Evolutionary conservation across 306 rosid genomes (phyloP).

Genomic region (Cyclanthera cordifolia): DNA sequence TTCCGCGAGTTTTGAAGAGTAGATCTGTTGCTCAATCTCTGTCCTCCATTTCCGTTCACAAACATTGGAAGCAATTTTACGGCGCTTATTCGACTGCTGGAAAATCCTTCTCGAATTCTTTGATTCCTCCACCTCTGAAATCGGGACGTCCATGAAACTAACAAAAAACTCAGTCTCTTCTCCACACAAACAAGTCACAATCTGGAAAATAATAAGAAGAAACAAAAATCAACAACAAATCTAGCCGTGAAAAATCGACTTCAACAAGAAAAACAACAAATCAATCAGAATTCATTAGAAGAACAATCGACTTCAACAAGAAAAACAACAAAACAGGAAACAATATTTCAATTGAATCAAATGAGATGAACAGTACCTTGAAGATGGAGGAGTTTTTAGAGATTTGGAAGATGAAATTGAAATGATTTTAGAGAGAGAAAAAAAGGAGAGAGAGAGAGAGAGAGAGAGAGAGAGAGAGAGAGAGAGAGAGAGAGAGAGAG

Average conservation of each 20-base stretch:
- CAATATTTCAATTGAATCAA: background rate
- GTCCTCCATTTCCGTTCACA: constrained; percentile 52
- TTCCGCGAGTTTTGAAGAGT: constrained; percentile 47
- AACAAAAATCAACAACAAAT: background rate
- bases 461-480: background rate
- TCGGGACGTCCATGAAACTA: background rate
- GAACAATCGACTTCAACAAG: background rate
- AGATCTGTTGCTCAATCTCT: constrained; percentile 51
- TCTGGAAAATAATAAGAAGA: background rate
- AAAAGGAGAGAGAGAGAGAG: background rate
- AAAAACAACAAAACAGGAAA: background rate
- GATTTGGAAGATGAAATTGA: constrained; percentile 15
- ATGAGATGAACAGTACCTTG: background rate
- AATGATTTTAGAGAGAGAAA: constrained; percentile 11
- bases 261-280: no score
- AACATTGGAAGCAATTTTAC: constrained; percentile 22
- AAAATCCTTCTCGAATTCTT: background rate
- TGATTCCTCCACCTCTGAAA: constrained; percentile 1
- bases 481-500: background rate
- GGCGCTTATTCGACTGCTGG: constrained; percentile 25
- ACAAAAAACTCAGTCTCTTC: background rate
- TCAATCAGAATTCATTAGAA: background rate
- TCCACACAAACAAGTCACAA: background rate
- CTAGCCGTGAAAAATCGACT: background rate
- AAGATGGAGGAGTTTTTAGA: background rate